Evolutionary conservation across 495 filamentous ascomycete species (phyloP).

Genomic region (Aspergillus sparsus): DNA sequence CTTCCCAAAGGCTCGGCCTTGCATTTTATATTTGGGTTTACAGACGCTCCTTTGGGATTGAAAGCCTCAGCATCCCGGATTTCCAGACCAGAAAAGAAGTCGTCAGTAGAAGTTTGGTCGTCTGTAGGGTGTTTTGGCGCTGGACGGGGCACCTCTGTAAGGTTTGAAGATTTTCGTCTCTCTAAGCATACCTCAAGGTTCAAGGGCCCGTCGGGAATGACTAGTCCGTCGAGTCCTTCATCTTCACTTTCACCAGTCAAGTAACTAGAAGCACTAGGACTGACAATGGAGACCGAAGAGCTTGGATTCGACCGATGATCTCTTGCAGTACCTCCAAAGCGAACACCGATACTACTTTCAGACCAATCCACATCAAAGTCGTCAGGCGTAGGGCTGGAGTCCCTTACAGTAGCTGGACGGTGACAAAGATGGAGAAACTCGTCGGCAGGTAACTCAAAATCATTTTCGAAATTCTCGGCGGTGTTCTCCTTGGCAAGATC

Average conservation of each 20-base stretch:
- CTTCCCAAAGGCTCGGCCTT: constrained; percentile 68
- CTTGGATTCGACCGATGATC: constrained; percentile 75
- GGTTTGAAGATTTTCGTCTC: constrained; percentile 60
- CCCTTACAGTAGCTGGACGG: constrained; percentile 58
- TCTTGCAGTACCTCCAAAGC: constrained; percentile 80
- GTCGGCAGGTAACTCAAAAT: constrained; percentile 70
- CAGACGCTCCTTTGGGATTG: constrained; percentile 70
- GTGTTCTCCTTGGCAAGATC: constrained; percentile 34
- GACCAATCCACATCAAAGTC: constrained; percentile 85
- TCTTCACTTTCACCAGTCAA: constrained; percentile 93
- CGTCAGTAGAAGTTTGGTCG: constrained; percentile 59
- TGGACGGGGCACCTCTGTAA: constrained; percentile 38
- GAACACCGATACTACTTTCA: constrained; percentile 85
- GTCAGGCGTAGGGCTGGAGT: constrained; percentile 60
- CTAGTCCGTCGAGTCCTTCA: constrained; percentile 80
- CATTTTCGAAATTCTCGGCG: constrained; percentile 72
- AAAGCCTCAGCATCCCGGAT: constrained; percentile 82
- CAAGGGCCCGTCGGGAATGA: constrained; percentile 79
- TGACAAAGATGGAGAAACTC: constrained; percentile 61
- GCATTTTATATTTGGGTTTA: constrained; percentile 93
- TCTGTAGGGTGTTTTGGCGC: constrained; percentile 34
- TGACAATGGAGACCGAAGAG: constrained; percentile 84
- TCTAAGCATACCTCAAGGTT: constrained; percentile 76
- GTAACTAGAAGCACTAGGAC: constrained; percentile 87
- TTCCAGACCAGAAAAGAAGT: constrained; percentile 86